Evolutionary conservation across 495 filamentous ascomycete genomes (phyloP).

Genomic region (Penicillium argentinense): DNA sequence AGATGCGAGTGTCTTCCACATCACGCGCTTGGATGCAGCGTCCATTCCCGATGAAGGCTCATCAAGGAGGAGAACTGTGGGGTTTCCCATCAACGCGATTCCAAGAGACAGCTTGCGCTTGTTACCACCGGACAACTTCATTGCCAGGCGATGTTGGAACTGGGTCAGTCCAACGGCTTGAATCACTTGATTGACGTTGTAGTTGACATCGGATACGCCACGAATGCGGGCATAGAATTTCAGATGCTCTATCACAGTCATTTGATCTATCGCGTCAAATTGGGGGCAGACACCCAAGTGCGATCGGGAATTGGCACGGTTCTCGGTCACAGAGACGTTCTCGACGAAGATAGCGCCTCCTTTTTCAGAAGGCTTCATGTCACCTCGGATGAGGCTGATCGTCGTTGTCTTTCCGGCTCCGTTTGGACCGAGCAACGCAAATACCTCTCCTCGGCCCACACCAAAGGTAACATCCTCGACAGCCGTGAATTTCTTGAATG

Average conservation of each 20-base stretch:
- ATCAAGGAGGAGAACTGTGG: constrained; percentile 48
- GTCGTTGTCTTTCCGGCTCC: constrained; percentile 87
- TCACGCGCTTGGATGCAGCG: constrained; percentile 48
- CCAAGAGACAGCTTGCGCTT: constrained; percentile 54
- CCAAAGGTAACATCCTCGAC: background rate
- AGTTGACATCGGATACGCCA: constrained; percentile 48
- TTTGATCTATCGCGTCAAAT: constrained; percentile 58
- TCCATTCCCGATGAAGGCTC: constrained; percentile 53
- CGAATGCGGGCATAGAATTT: constrained; percentile 57
- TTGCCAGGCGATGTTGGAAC: constrained; percentile 40
- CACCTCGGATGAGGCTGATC: constrained; percentile 82
- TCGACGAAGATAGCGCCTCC: constrained; percentile 79
- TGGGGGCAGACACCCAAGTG: constrained; percentile 69
- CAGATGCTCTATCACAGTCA: constrained; percentile 57
- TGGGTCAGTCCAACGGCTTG: constrained; percentile 39
- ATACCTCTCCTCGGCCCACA: constrained; percentile 37
- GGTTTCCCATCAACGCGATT: constrained; percentile 39
- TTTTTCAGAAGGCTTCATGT: constrained; percentile 64
- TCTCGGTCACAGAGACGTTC: constrained; percentile 61
- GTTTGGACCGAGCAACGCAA: constrained; percentile 84
- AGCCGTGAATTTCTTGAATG: too few species aligned
- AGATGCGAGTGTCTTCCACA: constrained; percentile 47
- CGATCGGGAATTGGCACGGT: constrained; percentile 63
- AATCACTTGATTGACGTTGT: constrained; percentile 51
- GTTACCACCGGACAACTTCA: constrained; percentile 54